Base-by-base conservation (phyloP, 2,329 filamentous ascomycete genomes). In the Colletotrichum costaricense region DNA sequence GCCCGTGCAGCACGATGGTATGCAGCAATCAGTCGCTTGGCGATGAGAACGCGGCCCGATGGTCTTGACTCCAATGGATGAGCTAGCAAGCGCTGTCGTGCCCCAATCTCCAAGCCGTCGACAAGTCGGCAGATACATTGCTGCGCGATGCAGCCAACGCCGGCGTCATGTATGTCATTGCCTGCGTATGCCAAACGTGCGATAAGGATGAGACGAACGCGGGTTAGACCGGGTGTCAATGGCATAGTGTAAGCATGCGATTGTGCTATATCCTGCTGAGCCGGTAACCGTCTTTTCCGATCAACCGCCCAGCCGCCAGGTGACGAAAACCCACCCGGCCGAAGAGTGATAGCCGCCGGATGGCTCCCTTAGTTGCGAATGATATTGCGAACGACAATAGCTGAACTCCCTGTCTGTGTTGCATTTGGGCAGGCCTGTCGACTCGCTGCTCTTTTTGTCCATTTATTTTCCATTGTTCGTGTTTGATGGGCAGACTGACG, bases 81-180 rank as follows among this genome's bases (percentile, higher is more conserved):
- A 28, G 38, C n/a, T 24, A n/a, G 56, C 57, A 38, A 19, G 52
- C 55, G n/a, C 65, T 52, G 42, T 35, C 38, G 14, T 52, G 26
- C 59, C 55, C 56, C 38, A 16, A 42, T 8, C 16, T 24, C 46
- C 56, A 56, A 38, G 30, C 58, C 54, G 30, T 60, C n/a, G 38
- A 8, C 33, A 54, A 60, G 28, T 58, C 24, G 42, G 46, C 28
- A 42, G 28, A 28, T 30, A 46, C 11, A 16, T 46, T 42, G 49
- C 66, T 30, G 54, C 60, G 33, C 33, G 35, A 70, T 72, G 69
- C 63, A 63, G 19, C 19, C 60, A 55, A 63, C 46, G 35, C 28
- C 57, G n/a, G 59, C 72, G 46, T 72, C 68, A 74, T 74, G 72
- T 74, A 58, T 54, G 72, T 72, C 72, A 74, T 72, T 42, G 72